These are phyloP conservation scores for Agroathelia rolfsii DNA, from an alignment of 1,284 basidiomycete species.

Conservation along the genomic window DNA sequence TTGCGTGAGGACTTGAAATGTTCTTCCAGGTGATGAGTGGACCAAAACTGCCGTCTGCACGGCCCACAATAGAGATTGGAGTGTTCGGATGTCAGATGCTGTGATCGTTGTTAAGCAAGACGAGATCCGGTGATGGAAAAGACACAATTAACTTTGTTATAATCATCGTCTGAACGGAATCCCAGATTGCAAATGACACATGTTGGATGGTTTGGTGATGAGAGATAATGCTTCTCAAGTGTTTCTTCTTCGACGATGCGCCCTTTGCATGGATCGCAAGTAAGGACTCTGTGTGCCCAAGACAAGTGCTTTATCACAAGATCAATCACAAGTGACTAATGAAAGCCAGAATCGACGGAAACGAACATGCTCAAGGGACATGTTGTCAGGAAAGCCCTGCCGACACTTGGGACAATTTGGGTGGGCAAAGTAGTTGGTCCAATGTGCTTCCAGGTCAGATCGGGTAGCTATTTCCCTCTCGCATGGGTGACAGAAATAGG, in stretches of 20 bases:
- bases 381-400: conserved; percentile 12
- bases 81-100: conserved; percentile 5
- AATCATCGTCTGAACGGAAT: conserved; percentile 20
- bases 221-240: conserved; percentile 1
- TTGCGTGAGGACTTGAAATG: conserved; percentile 17
- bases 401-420: conserved; percentile 31
- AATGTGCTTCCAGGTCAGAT: conserved; percentile 35
- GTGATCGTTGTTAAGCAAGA: not conserved
- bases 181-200: conserved; percentile 12
- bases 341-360: not conserved
- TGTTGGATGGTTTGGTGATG: not conserved
- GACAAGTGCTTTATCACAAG: too few species aligned
- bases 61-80: conserved; percentile 15
- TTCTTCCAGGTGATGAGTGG: conserved; percentile 18
- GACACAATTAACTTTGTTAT: conserved; percentile 20
- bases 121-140: too few species aligned
- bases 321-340: too few species aligned
- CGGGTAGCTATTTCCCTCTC: too few species aligned
- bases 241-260: conserved; percentile 3
- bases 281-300: too few species aligned
- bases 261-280: not conserved
- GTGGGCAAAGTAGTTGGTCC: conserved; percentile 29
- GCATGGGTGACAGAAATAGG: too few species aligned
- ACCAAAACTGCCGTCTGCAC: conserved; percentile 16
- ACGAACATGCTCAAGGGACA: conserved; percentile 7